phyloP scores from a whole-genome alignment of 2,329 filamentous ascomycete genomes.

The Phaeosphaeria sp. region DNA sequence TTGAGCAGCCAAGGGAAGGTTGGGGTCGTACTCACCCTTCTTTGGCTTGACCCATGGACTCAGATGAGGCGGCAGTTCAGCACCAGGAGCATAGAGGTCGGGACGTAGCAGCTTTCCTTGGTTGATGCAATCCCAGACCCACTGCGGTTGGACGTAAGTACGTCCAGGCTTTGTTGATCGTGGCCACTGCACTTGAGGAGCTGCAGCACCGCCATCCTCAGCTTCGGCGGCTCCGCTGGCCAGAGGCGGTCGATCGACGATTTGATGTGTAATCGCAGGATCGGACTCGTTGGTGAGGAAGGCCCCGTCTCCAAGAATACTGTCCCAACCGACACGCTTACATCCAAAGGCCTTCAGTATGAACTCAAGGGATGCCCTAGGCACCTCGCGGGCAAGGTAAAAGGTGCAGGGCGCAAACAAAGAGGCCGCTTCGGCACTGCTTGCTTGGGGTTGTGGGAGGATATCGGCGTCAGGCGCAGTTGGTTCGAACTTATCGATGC shows the following conservation, averaged over 20 bases:
- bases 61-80: conserved; percentile 88
- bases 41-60: conserved; percentile 93
- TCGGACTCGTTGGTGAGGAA: conserved; percentile 91
- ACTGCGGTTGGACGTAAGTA: conserved; percentile 94
- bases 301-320: conserved; percentile 85
- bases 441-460: conserved; percentile 76
- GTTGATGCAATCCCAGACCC: conserved; percentile 98
- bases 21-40: conserved; percentile 90
- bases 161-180: conserved; percentile 86
- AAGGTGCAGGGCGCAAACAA: conserved; percentile 90
- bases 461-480: conserved; percentile 84
- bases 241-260: conserved; percentile 86
- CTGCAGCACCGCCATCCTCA: conserved; percentile 61
- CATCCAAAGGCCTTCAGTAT: conserved; percentile 93
- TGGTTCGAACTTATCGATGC: conserved; percentile 91
- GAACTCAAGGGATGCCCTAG: conserved; percentile 88
- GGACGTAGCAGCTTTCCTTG: conserved; percentile 86
- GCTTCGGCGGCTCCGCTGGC: conserved; percentile 46
- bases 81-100: conserved; percentile 88
- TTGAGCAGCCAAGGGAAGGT: conserved; percentile 82
- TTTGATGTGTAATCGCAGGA: conserved; percentile 90
- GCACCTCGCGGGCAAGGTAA: conserved; percentile 92
- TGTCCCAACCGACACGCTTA: conserved; percentile 94
- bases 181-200: conserved; percentile 54
- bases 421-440: conserved; percentile 70